These are phyloP conservation scores for Naumovozyma dairenensis DNA, from an alignment of 805 yeast species.

Conservation along the genomic window DNA sequence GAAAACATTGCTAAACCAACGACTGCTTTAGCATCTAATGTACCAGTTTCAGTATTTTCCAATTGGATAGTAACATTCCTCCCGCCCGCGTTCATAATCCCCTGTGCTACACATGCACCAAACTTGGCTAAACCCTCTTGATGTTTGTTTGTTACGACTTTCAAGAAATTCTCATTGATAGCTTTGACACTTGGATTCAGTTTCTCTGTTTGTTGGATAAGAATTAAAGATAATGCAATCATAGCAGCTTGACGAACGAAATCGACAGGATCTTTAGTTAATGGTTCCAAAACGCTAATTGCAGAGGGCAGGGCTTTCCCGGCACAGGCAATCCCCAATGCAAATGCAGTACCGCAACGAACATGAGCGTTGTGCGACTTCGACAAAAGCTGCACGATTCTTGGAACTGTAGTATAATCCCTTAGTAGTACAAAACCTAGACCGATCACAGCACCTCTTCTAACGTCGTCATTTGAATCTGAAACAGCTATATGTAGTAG, in stretches of 20 bases:
- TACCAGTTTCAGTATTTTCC: conserved; percentile 81
- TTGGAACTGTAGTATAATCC: conserved; percentile 87
- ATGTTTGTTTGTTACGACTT: conserved; percentile 74
- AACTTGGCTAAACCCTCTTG: conserved; percentile 96
- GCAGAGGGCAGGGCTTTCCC: conserved; percentile 87
- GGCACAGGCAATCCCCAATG: conserved; percentile 93
- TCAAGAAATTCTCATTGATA: conserved; percentile 63
- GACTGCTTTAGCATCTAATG: conserved; percentile 81
- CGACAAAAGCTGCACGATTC: conserved; percentile 83
- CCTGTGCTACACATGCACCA: conserved; percentile 95
- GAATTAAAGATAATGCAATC: conserved; percentile 82
- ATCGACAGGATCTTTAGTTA: conserved; percentile 88
- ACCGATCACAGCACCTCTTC: conserved; percentile 90
- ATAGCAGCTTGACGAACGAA: conserved; percentile 97
- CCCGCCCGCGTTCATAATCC: conserved; percentile 97
- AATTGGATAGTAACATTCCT: conserved; percentile 90
- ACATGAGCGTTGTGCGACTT: conserved; percentile 97
- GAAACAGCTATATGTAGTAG: conserved; percentile 90
- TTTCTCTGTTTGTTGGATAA: conserved; percentile 80
- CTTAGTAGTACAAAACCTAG: conserved; percentile 86
- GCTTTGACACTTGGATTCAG: conserved; percentile 70
- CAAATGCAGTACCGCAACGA: conserved; percentile 96
- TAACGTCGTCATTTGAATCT: conserved; percentile 90
- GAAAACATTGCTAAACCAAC: conserved; percentile 84
- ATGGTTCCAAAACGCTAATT: conserved; percentile 82